Percentiles rank a stretch among this genome's conserved stretches.
Evolutionary conservation across 108 stramenopile genomes (phyloP).

Genomic region (Pseudonitzschia multiseries): DNA sequence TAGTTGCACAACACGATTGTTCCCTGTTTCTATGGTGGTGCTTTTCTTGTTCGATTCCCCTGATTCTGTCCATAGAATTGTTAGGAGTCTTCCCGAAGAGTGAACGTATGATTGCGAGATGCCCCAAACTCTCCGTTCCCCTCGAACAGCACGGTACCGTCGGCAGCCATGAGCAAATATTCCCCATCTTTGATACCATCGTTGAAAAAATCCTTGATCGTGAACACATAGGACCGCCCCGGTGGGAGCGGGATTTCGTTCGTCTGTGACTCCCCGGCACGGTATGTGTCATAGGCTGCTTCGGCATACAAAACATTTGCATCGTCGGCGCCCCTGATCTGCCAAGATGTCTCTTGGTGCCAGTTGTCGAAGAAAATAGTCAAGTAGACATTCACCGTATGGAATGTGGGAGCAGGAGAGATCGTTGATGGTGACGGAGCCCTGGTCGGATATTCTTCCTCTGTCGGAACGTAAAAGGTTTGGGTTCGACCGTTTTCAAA

Average conservation of each 20-base stretch:
- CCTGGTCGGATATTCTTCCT: constrained; percentile 1
- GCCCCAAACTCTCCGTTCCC: constrained; percentile 7
- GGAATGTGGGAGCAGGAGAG: constrained; percentile 14
- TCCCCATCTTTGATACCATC: constrained; percentile 15
- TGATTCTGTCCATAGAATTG: not conserved
- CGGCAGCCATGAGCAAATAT: not conserved
- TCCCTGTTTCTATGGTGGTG: no score
- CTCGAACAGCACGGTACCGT: constrained; percentile 4
- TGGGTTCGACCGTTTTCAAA: not conserved
- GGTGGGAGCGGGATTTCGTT: constrained; percentile 5
- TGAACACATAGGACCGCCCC: not conserved
- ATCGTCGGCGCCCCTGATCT: constrained; percentile 1
- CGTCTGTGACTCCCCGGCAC: not conserved
- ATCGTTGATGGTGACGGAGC: constrained; percentile 4
- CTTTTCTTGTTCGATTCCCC: no score
- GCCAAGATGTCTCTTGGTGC: constrained; percentile 19
- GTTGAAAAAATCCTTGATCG: constrained; percentile 13
- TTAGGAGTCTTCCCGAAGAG: not conserved
- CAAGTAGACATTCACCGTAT: constrained; percentile 7
- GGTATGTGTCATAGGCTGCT: constrained; percentile 13
- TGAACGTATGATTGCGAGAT: constrained; percentile 5
- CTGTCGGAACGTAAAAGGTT: constrained; percentile 10
- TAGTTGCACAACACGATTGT: no score
- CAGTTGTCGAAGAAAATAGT: constrained; percentile 15
- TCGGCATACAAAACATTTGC: constrained; percentile 1